A percentile compares a stretch with the other conserved stretches of the same genome.
Evolutionary conservation across 2,329 filamentous ascomycete genomes (phyloP).

Genomic region (Cordyceps cicadae): DNA sequence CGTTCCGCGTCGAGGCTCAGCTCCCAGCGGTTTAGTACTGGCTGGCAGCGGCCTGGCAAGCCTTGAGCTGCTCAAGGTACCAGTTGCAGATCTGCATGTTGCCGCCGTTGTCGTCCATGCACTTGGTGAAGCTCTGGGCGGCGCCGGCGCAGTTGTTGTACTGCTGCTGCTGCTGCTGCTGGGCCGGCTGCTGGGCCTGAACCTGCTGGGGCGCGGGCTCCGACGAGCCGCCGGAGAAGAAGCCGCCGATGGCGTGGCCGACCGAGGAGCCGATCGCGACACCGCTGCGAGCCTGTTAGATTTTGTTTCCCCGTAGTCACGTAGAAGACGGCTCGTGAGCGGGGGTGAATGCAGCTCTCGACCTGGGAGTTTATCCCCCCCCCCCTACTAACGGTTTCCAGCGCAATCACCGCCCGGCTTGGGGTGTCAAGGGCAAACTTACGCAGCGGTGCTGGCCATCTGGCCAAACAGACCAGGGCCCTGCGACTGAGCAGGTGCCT

Average conservation of each 20-base stretch:
- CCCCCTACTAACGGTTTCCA: not conserved
- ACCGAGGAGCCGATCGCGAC: constrained; percentile 93
- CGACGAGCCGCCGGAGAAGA: constrained; percentile 70
- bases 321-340: too few relatives aligned
- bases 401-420: not conserved
- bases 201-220: constrained; percentile 43
- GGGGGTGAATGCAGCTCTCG: not conserved
- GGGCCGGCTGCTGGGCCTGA: constrained; percentile 42
- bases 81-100: constrained; percentile 95
- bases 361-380: not conserved
- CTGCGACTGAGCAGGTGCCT: constrained; percentile 51
- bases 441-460: constrained; percentile 98
- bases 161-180: constrained; percentile 41
- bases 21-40: constrained; percentile 47
- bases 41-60: constrained; percentile 70
- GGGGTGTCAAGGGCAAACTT: constrained; percentile 37
- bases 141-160: constrained; percentile 67
- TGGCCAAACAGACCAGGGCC: constrained; percentile 87
- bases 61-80: constrained; percentile 96
- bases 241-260: constrained; percentile 85
- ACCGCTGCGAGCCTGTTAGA: constrained; percentile 51
- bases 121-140: constrained; percentile 80
- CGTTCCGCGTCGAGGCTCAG: not conserved
- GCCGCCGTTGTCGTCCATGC: constrained; percentile 91
- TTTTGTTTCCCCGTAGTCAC: not conserved